phyloP scores from a whole-genome alignment of 176 grass and related monocot species.

The Zea mays region DNA sequence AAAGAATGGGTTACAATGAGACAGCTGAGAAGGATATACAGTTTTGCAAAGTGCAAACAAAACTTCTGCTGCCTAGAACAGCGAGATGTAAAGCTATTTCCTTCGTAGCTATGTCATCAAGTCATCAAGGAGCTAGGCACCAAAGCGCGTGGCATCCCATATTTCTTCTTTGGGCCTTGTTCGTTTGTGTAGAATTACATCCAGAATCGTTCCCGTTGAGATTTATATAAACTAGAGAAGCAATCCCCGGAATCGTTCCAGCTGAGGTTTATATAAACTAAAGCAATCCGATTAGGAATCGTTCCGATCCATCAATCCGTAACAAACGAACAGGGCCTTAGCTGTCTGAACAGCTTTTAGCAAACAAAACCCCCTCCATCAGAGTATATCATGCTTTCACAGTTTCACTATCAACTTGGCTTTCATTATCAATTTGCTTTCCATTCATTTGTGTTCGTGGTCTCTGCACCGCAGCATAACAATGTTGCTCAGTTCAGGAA shows the following conservation, averaged over 20 bases:
- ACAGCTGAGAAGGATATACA: background rate
- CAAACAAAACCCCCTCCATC: background rate
- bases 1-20: conserved; percentile 7
- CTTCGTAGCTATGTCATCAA: conserved; percentile 26
- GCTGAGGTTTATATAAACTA: too few relatives aligned
- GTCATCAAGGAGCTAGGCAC: background rate
- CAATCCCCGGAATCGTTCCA: too few relatives aligned
- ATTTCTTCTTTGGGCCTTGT: background rate
- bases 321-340: background rate
- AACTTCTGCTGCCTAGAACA: conserved; percentile 33
- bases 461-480: conserved; percentile 47
- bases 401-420: conserved; percentile 34
- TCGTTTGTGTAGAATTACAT: too few relatives aligned
- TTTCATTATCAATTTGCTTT: conserved; percentile 49
- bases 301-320: too few relatives aligned
- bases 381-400: conserved; percentile 31
- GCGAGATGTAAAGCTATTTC: conserved; percentile 11
- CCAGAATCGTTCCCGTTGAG: too few relatives aligned
- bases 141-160: background rate
- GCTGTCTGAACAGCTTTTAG: background rate
- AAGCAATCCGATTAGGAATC: too few relatives aligned
- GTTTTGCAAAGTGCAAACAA: background rate
- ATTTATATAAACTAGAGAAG: too few relatives aligned
- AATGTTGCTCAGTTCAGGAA: background rate
- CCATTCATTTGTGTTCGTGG: conserved; percentile 68